Percentiles rank a stretch among this genome's conserved stretches.
Conservation (phyloP, 2,329 filamentous ascomycete species). For the Beauveria rudraprayagi region DNA sequence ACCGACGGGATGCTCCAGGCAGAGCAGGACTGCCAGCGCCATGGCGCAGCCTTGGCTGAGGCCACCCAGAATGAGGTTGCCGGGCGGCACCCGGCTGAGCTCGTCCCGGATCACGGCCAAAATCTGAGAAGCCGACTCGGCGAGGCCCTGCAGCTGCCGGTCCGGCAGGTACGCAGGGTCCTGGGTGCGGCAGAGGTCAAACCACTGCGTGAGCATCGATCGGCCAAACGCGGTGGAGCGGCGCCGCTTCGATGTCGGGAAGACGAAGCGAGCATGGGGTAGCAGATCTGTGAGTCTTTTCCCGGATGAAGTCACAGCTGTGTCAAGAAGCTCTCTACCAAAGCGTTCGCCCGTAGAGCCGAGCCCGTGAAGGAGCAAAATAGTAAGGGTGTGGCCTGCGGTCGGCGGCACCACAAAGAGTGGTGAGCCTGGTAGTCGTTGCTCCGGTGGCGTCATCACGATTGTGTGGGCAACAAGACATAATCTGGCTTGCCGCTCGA, state of each 20-base stretch:
- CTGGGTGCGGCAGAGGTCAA: slow-evolving; percentile 35
- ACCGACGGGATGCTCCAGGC: slow-evolving; percentile 27
- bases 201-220: slow-evolving; percentile 41
- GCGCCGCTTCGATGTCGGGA: slow-evolving; percentile 39
- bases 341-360: slow-evolving; percentile 26
- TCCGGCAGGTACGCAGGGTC: slow-evolving; percentile 33
- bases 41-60: slow-evolving; percentile 47
- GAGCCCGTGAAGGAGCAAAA: slow-evolving; percentile 25
- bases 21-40: slow-evolving; percentile 33
- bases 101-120: slow-evolving; percentile 28
- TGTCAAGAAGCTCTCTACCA: slow-evolving; percentile 24
- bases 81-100: slow-evolving; percentile 18
- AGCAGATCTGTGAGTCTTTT: slow-evolving; percentile 24
- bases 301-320: slow-evolving; percentile 18
- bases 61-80: slow-evolving; percentile 40
- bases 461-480: no score
- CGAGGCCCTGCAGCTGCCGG: slow-evolving; percentile 35
- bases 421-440: neutral
- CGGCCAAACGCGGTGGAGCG: slow-evolving; percentile 35
- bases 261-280: slow-evolving; percentile 38
- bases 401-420: slow-evolving; percentile 16
- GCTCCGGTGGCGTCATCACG: neutral
- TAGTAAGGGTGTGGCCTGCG: slow-evolving; percentile 18
- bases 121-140: slow-evolving; percentile 30
- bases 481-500: neutral